These are phyloP conservation scores for Cryptosporidium ryanae DNA, from an alignment of 169 alveolate species.

Conservation along the genomic window DNA sequence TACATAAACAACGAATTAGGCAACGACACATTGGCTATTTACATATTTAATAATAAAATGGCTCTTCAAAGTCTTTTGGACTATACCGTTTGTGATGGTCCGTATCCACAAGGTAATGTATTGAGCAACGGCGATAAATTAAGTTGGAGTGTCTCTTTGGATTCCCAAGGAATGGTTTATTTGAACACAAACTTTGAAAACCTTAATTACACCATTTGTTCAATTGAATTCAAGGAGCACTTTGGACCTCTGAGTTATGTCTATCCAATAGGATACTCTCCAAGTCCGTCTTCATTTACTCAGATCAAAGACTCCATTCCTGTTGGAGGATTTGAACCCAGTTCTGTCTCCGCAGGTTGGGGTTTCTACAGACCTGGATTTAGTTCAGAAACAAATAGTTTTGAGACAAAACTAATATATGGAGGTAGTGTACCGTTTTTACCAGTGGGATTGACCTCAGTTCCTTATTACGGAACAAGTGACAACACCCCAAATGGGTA, in stretches of 20 bases:
- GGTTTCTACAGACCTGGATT: constrained; percentile 38
- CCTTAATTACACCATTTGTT: constrained; percentile 20
- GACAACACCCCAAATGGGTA: constrained; percentile 28
- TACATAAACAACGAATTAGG: constrained; percentile 21
- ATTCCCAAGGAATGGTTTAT: not conserved
- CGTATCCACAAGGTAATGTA: constrained; percentile 25
- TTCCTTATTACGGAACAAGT: constrained; percentile 32
- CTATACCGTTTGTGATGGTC: constrained; percentile 17
- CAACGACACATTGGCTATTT: constrained; percentile 27
- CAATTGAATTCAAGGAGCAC: constrained; percentile 15
- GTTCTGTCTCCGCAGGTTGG: not conserved
- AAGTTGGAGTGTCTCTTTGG: constrained; percentile 39
- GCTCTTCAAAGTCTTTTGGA: constrained; percentile 8
- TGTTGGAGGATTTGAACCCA: constrained; percentile 56
- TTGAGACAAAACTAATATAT: not conserved
- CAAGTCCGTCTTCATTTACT: constrained; percentile 16
- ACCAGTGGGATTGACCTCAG: constrained; percentile 23
- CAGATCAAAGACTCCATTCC: constrained; percentile 22
- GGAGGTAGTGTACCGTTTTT: constrained; percentile 1
- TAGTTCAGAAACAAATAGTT: constrained; percentile 10
- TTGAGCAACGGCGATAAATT: constrained; percentile 1
- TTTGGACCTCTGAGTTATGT: constrained; percentile 13
- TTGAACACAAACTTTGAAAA: constrained; percentile 1
- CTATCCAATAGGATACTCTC: constrained; percentile 46
- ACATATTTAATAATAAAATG: constrained; percentile 1